phyloP scores from a whole-genome alignment of 306 rosid genomes.

The Medicago lupulina region DNA sequence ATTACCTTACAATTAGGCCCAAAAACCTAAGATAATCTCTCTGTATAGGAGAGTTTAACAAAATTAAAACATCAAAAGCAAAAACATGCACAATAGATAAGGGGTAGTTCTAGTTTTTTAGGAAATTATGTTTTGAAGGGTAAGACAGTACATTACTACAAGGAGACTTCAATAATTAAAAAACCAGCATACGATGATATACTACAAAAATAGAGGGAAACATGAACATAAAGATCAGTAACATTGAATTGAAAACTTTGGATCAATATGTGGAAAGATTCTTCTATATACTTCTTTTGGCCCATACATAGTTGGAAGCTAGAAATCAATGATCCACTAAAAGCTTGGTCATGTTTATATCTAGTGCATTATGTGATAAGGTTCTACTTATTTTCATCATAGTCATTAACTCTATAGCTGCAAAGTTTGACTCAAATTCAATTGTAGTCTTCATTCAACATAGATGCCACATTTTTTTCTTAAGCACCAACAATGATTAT shows the following conservation, averaged over 20 bases:
- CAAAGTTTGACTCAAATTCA: conserved; percentile 46
- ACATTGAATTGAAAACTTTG: background rate
- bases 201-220: conserved; percentile 17
- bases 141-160: background rate
- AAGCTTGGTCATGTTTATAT: conserved; percentile 34
- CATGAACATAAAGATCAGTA: background rate
- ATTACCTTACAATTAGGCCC: background rate
- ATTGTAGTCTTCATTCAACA: conserved; percentile 27
- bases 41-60: background rate
- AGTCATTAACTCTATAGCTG: conserved; percentile 35
- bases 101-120: background rate
- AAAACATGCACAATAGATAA: background rate
- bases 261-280: background rate
- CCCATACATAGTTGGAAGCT: conserved; percentile 36
- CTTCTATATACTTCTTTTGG: conserved; percentile 23
- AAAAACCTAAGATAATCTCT: background rate
- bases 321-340: conserved; percentile 29
- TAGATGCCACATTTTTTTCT: background rate
- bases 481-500: background rate
- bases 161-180: background rate
- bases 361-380: conserved; percentile 24
- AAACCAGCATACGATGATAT: background rate
- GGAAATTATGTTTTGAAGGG: conserved; percentile 1
- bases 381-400: conserved; percentile 14
- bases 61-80: background rate